Evolutionary conservation across 2,329 filamentous ascomycete species (phyloP).

Genomic region (Epichloe sibirici): DNA sequence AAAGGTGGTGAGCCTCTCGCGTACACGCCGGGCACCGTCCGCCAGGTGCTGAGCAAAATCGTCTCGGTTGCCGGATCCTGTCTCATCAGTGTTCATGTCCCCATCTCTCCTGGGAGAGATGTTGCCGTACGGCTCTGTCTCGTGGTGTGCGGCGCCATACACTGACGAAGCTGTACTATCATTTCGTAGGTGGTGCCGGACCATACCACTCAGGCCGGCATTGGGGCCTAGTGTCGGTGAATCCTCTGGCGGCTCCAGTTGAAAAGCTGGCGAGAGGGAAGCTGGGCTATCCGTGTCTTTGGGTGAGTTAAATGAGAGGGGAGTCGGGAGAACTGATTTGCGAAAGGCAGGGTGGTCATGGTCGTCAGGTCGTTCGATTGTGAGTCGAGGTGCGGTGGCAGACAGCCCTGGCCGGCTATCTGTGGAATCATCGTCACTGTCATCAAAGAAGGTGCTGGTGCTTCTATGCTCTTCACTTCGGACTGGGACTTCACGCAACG

Average conservation of each 20-base stretch:
- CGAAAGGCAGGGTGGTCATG: conserved; percentile 43
- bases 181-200: conserved; percentile 71
- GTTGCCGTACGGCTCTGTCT: conserved; percentile 11
- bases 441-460: conserved; percentile 30
- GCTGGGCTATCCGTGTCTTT: conserved; percentile 15
- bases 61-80: conserved; percentile 36
- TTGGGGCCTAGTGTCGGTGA: conserved; percentile 69
- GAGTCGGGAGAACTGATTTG: conserved; percentile 30
- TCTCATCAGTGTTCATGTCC: not conserved
- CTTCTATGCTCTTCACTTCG: conserved; percentile 19
- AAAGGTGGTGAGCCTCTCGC: conserved; percentile 60
- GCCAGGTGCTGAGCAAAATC: conserved; percentile 66
- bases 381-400: conserved; percentile 22
- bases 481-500: conserved; percentile 16
- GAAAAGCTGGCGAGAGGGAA: conserved; percentile 10
- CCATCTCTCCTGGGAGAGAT: not conserved
- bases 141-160: conserved; percentile 39
- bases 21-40: conserved; percentile 55
- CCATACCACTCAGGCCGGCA: conserved; percentile 62
- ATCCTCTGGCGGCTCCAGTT: conserved; percentile 33
- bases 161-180: conserved; percentile 75
- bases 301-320: conserved; percentile 23
- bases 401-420: conserved; percentile 6
- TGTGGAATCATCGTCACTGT: conserved; percentile 27
- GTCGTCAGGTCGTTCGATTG: conserved; percentile 37